Base-by-base conservation (phyloP, 2,329 filamentous ascomycete genomes). In the Herpotrichia juniperi region DNA sequence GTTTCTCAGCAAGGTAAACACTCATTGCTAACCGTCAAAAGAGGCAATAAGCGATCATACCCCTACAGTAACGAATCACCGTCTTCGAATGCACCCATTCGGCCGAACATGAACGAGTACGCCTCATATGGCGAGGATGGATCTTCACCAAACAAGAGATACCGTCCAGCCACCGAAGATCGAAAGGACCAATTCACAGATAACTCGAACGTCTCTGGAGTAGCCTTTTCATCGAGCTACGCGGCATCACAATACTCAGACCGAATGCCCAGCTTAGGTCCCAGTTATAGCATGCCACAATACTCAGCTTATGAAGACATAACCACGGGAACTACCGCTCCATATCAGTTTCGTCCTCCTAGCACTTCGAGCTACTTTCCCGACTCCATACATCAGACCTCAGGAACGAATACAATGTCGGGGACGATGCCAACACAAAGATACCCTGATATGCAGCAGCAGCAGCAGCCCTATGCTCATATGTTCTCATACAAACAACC, bases 41-140 rank as follows among this genome's bases (percentile, higher is more conserved):
- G 53, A 39, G 61, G 61, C 21, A 61, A 53, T 45, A 71, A 69
- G 53, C 58, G 68, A 35, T 30, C 48, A 7, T 63, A 58, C 37
- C 28, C 43, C 22, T 46, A 34, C 19, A 19, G 30, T 12, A 44
- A 46, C 6, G 46, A 45, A 10, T 32, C 47, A 10, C 19, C 51
- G 4, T 21, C 34, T 25, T 24, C 46, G 3, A 51, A 51, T 17
- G 30, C 53, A 12, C 45, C 54, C 14, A 43, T 54, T 12, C 39
- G 26, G 10, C 53, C 49, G 10, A 42, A 45, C n/a, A 34, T 40
- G 40, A 16, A 21, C 12, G 43, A 47, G 2, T 48, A 49, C 32
- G 9, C n/a, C n/a, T 19, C 43, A 7, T 46, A 45, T 47, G 28
- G 32, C n/a, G 50, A 59, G 30, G 50, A 56, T 25, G 22, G 22